Percentiles rank a stretch among this genome's conserved stretches.
phyloP scores from a whole-genome alignment of 2,329 filamentous ascomycete species.

The Aspergillus fumigatiaffinis region DNA sequence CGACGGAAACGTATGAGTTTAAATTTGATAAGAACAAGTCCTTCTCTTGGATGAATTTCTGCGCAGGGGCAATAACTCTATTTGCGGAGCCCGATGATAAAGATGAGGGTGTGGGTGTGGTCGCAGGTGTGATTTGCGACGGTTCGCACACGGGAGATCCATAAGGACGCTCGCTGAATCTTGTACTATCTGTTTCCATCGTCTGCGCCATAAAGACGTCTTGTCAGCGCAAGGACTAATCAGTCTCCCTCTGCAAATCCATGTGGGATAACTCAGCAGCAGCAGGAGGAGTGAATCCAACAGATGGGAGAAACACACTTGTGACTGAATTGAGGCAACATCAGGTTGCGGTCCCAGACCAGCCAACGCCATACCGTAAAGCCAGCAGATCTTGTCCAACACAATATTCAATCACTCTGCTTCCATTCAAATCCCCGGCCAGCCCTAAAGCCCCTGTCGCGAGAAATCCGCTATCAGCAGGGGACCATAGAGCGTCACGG shows the following conservation, averaged over 20 bases:
- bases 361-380: neutral
- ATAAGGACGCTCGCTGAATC: neutral
- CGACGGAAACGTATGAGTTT: slow-evolving; percentile 29
- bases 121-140: neutral
- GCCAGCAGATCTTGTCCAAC: neutral
- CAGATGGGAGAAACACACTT: neutral
- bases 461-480: neutral
- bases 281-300: neutral
- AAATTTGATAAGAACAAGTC: slow-evolving; percentile 9
- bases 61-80: neutral
- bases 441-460: neutral
- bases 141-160: neutral
- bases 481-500: neutral
- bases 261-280: neutral
- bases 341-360: neutral
- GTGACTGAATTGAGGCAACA: neutral
- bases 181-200: neutral
- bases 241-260: neutral
- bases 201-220: neutral
- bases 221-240: neutral
- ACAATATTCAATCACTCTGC: neutral
- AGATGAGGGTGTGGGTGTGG: neutral
- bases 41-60: slow-evolving; percentile 4
- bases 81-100: neutral
- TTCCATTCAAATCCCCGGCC: neutral